Conservation (phyloP, 2,329 filamentous ascomycete species). For the Cladosporium cucumerinum region DNA sequence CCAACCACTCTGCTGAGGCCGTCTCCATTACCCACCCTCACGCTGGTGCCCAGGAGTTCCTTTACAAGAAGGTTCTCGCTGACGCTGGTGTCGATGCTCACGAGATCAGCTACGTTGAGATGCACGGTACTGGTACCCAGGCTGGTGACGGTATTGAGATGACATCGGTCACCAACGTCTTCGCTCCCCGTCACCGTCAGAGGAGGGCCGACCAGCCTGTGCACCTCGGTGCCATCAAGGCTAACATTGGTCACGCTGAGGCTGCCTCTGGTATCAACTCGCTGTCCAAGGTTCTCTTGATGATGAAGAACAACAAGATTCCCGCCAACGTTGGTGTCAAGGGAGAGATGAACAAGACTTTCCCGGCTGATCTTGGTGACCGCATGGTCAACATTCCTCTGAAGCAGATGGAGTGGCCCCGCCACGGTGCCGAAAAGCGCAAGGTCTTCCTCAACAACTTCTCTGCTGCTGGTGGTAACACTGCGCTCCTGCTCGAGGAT, state of each 20-base stretch:
- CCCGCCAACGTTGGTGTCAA: constrained; percentile 56
- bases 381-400: constrained; percentile 53
- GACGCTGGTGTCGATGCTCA: constrained; percentile 71
- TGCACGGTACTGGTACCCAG: constrained; percentile 87
- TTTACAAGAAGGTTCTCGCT: constrained; percentile 68
- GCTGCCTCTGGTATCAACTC: constrained; percentile 55
- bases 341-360: constrained; percentile 54
- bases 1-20: constrained; percentile 69
- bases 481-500: constrained; percentile 51
- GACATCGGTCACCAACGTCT: constrained; percentile 66
- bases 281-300: constrained; percentile 52
- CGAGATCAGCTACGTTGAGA: constrained; percentile 79
- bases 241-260: constrained; percentile 55
- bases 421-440: constrained; percentile 48
- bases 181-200: constrained; percentile 53
- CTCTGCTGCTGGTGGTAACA: constrained; percentile 54
- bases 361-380: constrained; percentile 51
- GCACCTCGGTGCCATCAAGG: constrained; percentile 54
- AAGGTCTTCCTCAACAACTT: constrained; percentile 54
- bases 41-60: constrained; percentile 67
- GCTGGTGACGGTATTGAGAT: constrained; percentile 81
- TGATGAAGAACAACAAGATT: constrained; percentile 54
- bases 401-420: constrained; percentile 44
- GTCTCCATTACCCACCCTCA: constrained; percentile 83
- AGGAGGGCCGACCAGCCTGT: constrained; percentile 49